Base-by-base conservation (phyloP, 257 asterid genomes). In the Paulownia fortunei region DNA sequence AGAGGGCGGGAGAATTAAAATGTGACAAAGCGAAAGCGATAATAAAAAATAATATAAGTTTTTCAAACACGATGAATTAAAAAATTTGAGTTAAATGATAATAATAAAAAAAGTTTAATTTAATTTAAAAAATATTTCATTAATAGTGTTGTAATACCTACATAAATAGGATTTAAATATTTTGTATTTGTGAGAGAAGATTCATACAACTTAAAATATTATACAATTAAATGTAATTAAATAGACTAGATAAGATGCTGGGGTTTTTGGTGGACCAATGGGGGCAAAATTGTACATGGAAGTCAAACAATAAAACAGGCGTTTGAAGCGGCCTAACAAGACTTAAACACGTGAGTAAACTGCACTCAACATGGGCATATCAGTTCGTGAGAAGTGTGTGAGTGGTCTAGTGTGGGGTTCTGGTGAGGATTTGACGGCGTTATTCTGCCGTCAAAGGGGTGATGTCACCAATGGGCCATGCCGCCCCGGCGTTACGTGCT, bases 281-380 rank as follows among this genome's bases (percentile, higher is more conserved):
- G 68, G 74, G 76, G 34, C 42, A 61, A 71, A 69, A 42, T 23
- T 49, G 66, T 52, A 18, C 32, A 32, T 49, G 63, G 63, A 32
- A 54, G 76, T 55, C 76, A 72, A 71, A 73, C 78, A 42, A 59
- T 15, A 8, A 58, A 73, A 58, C 42, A 42, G 78, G 70, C 77
- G 67, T 37, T 49, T 39, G 58, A 73, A 58, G 78, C 78, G 78
- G 78, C 44, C 59, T 73, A 62, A 41, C 75, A 56, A 63, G 42
- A 42, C 61, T n/a, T 10, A 7, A 62, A 72, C 77, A 78, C 78
- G 82, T 70, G 78, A 49, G 58, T 61, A 24, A 42, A n/a, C 77
- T 34, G 73, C 77, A 46, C 37, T 6, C 24, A 26, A 24, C 0
- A 51, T 16, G 39, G 55, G 72, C 34, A 9, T 18, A 11, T 10